Evolutionary conservation across 2,329 filamentous ascomycete genomes (phyloP), one percentile per base, ranked within the genome.

Genomic region (Kalmusia sp.): DNA sequence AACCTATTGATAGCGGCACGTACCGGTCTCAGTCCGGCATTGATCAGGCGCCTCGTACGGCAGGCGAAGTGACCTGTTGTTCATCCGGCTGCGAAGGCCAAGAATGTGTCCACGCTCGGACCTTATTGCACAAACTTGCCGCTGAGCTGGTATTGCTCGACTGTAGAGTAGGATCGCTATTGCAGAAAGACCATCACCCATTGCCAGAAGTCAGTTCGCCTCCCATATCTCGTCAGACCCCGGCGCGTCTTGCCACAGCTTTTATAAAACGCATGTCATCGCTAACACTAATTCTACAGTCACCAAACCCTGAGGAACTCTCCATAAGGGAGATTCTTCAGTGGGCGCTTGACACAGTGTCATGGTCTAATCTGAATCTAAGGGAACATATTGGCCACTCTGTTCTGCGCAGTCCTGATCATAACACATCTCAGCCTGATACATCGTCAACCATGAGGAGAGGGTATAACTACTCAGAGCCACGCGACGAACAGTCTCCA

Each of bases 61-160:
- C 57, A 63, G 59, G 56, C 54, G 54, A 50, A 24, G 48, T 62
- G 28, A 54, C 52, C 47, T 67, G 65, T 52, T 70, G 68, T 63
- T 47, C 57, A 45, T 54, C 64, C 41, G 49, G 54, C 51, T 70
- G 62, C 49, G 24, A 54, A 51, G 61, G 62, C 57, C 58, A 64
- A 58, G 57, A 52, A 58, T 71, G 66, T 51, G 59, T 49, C 38
- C 57, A 54, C 49, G 45, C 58, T 48, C 63, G 63, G 52, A 54
- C 35, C 54, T 61, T 67, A 57, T 58, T 65, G 53, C 61, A 55
- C 53, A 62, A 60, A 54, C 57, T 65, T 56, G 63, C 65, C 55
- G 49, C 61, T 25, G 58, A 65, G 52, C 41, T 67, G 49, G 40
- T 49, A 30, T 41, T 56, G 33, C 49, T 68, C 24, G 54, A 65